A percentile compares a stretch with the other conserved stretches of the same genome.
Evolutionary conservation across 345 rosid genomes (phyloP).

Genomic region (Theobroma cacao): DNA sequence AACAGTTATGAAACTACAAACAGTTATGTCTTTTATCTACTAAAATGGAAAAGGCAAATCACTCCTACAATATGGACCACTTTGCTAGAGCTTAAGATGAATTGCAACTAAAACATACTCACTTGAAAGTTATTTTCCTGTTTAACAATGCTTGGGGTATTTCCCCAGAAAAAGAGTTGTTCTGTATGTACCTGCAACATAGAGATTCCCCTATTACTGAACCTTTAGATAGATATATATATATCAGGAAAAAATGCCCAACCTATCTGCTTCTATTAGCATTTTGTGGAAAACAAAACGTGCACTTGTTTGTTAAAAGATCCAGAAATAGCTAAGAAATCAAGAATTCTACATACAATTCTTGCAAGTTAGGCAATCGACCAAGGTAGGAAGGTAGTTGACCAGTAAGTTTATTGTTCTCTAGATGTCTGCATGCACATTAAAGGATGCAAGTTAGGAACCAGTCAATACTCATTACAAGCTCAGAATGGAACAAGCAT

Average conservation of each 20-base stretch:
- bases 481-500: not conserved
- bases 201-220: not conserved
- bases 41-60: not conserved
- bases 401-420: slow-evolving; percentile 76
- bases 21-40: not conserved
- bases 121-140: slow-evolving; percentile 62
- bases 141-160: slow-evolving; percentile 58
- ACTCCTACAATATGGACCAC: not conserved
- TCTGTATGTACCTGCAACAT: slow-evolving; percentile 67
- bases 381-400: slow-evolving; percentile 69
- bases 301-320: not conserved
- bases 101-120: slow-evolving; percentile 39
- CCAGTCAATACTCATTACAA: not conserved
- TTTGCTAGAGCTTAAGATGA: not conserved
- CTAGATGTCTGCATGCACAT: slow-evolving; percentile 70
- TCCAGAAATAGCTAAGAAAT: not conserved
- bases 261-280: not conserved
- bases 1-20: not conserved
- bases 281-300: not conserved
- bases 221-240: not conserved
- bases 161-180: slow-evolving; percentile 76
- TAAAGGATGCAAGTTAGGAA: slow-evolving; percentile 20
- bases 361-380: slow-evolving; percentile 66
- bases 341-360: slow-evolving; percentile 54
- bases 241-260: not conserved